Conservation (phyloP, 2,329 filamentous ascomycete genomes). For the Fusarium guadeloupense region DNA sequence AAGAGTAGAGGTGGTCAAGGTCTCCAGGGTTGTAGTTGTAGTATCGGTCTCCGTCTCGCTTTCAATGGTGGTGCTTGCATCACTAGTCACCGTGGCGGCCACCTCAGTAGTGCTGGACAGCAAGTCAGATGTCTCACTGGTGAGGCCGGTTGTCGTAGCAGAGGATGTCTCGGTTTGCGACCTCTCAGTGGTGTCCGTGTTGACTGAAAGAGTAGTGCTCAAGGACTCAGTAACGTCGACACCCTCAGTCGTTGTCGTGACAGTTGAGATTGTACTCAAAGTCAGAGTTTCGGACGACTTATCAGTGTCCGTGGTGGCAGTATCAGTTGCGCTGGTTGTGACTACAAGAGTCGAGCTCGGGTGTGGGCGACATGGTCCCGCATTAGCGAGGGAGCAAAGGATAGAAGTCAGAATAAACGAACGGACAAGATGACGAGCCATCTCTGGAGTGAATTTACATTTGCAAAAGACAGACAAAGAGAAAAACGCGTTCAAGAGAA, state of each 20-base stretch:
- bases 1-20: neutral
- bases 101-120: neutral
- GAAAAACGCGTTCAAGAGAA: neutral
- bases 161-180: neutral
- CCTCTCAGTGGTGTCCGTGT: neutral
- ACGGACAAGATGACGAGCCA: conserved; percentile 12
- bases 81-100: neutral
- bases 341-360: neutral
- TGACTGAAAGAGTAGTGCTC: neutral
- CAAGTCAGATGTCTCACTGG: too few relatives aligned
- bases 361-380: conserved; percentile 17
- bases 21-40: neutral
- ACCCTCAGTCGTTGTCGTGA: neutral
- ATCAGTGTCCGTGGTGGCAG: neutral
- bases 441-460: neutral
- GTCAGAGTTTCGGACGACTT: neutral
- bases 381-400: conserved; percentile 7
- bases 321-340: neutral
- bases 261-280: neutral
- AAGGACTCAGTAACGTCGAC: neutral
- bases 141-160: too few relatives aligned
- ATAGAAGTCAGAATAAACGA: conserved; percentile 12
- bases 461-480: neutral
- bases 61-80: neutral
- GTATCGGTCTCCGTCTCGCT: neutral